Evolutionary conservation across 2,329 filamentous ascomycete genomes (phyloP).

Genomic region (Dothidotthia symphoricarpi): DNA sequence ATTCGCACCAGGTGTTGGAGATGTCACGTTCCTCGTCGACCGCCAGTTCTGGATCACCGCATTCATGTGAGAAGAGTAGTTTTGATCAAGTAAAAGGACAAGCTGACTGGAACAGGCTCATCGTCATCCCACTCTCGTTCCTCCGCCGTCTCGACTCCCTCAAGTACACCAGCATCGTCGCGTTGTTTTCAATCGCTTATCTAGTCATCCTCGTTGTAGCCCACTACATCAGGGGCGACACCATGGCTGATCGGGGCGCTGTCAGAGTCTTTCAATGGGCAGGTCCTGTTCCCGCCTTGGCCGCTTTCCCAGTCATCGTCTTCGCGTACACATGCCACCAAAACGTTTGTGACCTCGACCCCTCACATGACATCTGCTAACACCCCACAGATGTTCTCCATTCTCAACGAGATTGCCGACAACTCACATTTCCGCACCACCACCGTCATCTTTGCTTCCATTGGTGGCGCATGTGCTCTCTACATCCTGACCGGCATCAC

Average conservation of each 20-base stretch:
- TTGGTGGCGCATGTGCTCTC: constrained; percentile 80
- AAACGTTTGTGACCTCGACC: constrained; percentile 61
- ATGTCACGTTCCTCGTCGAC: constrained; percentile 75
- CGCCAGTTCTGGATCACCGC: constrained; percentile 96
- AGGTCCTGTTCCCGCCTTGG: constrained; percentile 73
- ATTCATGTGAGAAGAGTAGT: constrained; percentile 68
- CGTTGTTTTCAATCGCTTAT: constrained; percentile 89
- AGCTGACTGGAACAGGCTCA: constrained; percentile 56
- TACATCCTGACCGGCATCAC: constrained; percentile 93
- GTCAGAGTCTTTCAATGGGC: constrained; percentile 77
- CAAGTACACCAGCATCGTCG: constrained; percentile 93
- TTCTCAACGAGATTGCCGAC: constrained; percentile 89
- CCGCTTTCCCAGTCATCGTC: constrained; percentile 88
- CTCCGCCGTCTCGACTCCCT: constrained; percentile 87
- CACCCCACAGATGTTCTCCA: constrained; percentile 82
- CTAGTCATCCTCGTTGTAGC: constrained; percentile 90
- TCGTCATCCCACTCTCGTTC: constrained; percentile 93
- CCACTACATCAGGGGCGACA: constrained; percentile 79
- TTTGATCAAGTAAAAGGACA: not conserved
- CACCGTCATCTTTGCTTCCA: constrained; percentile 76
- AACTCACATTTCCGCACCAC: constrained; percentile 77
- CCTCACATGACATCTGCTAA: constrained; percentile 6
- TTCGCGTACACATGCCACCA: constrained; percentile 99
- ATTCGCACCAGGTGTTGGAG: constrained; percentile 64
- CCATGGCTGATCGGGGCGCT: constrained; percentile 68